Evolutionary conservation across 352 stramenopile species (phyloP).

Genomic region (Discostella stelligera): DNA sequence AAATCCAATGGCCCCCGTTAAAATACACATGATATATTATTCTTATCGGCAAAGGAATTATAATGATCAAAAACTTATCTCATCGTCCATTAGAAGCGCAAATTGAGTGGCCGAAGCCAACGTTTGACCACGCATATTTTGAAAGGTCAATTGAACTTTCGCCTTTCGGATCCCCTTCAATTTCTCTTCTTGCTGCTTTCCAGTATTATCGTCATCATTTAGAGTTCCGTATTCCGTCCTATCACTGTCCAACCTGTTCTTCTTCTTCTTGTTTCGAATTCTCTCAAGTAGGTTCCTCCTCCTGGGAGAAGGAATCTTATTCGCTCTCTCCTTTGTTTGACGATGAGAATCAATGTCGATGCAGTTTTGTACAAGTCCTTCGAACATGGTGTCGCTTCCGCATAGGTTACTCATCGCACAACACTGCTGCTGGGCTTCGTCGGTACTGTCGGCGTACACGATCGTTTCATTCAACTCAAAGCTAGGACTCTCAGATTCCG

Average conservation of each 20-base stretch:
- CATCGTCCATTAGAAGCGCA: conserved; percentile 17
- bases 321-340: conserved; percentile 30
- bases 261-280: conserved; percentile 29
- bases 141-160: conserved; percentile 28
- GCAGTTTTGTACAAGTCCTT: conserved; percentile 32
- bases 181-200: conserved; percentile 12
- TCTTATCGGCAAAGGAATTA: not conserved
- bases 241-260: conserved; percentile 15
- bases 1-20: too few species aligned
- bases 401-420: conserved; percentile 20
- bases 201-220: conserved; percentile 23
- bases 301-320: conserved; percentile 30
- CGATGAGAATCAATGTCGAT: conserved; percentile 13
- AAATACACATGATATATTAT: too few species aligned
- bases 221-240: conserved; percentile 40
- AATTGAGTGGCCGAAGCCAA: conserved; percentile 28
- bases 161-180: conserved; percentile 39
- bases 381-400: conserved; percentile 20
- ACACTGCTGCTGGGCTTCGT: conserved; percentile 23
- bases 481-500: conserved; percentile 20
- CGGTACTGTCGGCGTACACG: conserved; percentile 31
- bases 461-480: conserved; percentile 39
- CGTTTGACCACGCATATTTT: conserved; percentile 35
- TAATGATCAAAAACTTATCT: conserved; percentile 10
- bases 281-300: conserved; percentile 33